phyloP scores from a whole-genome alignment of 2,329 filamentous ascomycete species.

The Colletotrichum limetticola region DNA sequence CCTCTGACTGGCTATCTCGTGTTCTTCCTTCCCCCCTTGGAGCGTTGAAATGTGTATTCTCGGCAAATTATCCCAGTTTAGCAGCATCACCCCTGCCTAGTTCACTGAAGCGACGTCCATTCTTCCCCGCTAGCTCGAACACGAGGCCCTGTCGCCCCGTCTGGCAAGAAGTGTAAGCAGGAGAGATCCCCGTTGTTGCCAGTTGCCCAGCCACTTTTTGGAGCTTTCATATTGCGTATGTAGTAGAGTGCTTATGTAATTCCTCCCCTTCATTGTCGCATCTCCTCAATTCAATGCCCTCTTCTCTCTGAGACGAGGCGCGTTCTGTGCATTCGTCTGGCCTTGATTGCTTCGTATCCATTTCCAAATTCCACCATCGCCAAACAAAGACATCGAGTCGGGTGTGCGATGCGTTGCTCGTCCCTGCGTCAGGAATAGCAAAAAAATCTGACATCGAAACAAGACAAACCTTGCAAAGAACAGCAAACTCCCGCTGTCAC shows the following conservation, averaged over 20 bases:
- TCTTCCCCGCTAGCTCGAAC: constrained; percentile 19
- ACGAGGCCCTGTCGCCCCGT: constrained; percentile 27
- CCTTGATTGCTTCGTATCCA: constrained; percentile 1
- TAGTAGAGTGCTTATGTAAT: neutral
- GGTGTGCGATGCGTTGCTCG: neutral
- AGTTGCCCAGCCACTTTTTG: neutral
- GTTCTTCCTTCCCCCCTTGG: neutral
- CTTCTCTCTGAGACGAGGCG: neutral
- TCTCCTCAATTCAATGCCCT: too few relatives aligned
- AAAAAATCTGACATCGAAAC: neutral
- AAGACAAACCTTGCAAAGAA: constrained; percentile 19
- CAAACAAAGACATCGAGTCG: neutral
- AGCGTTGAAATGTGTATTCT: constrained; percentile 17
- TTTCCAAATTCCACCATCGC: neutral
- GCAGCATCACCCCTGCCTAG: constrained; percentile 23
- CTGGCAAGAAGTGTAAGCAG: neutral
- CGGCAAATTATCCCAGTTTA: constrained; percentile 39
- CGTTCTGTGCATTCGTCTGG: neutral
- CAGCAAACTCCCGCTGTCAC: constrained; percentile 34
- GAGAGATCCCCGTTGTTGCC: neutral
- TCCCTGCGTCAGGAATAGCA: neutral
- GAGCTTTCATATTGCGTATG: too few relatives aligned
- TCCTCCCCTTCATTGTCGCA: neutral
- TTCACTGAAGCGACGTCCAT: constrained; percentile 3
- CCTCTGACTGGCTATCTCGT: constrained; percentile 15